phyloP scores from a whole-genome alignment of 805 yeast species.

The Myxozyma geophila region DNA sequence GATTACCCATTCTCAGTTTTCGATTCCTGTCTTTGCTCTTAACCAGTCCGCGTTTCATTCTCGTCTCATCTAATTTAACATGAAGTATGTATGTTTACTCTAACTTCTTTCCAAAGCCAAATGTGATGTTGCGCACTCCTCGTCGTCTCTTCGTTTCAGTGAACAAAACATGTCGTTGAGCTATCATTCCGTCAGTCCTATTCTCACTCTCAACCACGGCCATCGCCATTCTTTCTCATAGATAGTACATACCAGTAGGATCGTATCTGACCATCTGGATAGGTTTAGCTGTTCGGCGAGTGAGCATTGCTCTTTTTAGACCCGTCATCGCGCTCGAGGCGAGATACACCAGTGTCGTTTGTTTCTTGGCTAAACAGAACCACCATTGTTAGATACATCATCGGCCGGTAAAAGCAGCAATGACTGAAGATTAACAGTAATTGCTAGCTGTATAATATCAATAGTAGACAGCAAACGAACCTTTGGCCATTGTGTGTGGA shows the following conservation, averaged over 20 bases:
- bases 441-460: too few relatives aligned
- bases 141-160: conserved; percentile 87
- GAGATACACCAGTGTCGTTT: conserved; percentile 72
- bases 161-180: conserved; percentile 88
- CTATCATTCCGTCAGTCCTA: conserved; percentile 43
- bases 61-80: background rate
- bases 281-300: conserved; percentile 80
- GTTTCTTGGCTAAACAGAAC: conserved; percentile 1
- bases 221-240: conserved; percentile 13
- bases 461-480: too few relatives aligned
- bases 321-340: conserved; percentile 92
- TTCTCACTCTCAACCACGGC: background rate
- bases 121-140: conserved; percentile 46
- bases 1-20: too few relatives aligned
- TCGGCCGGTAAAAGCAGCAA: too few relatives aligned
- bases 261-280: conserved; percentile 85
- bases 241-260: conserved; percentile 56
- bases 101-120: conserved; percentile 35
- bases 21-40: background rate
- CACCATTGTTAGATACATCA: too few relatives aligned
- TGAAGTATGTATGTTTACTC: background rate
- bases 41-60: background rate
- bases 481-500: too few relatives aligned
- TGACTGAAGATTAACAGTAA: too few relatives aligned
- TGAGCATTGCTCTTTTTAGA: conserved; percentile 73